Evolutionary conservation across 768 basidiomycete species (phyloP).

Genomic region (Macrolepiota albuminosa): DNA sequence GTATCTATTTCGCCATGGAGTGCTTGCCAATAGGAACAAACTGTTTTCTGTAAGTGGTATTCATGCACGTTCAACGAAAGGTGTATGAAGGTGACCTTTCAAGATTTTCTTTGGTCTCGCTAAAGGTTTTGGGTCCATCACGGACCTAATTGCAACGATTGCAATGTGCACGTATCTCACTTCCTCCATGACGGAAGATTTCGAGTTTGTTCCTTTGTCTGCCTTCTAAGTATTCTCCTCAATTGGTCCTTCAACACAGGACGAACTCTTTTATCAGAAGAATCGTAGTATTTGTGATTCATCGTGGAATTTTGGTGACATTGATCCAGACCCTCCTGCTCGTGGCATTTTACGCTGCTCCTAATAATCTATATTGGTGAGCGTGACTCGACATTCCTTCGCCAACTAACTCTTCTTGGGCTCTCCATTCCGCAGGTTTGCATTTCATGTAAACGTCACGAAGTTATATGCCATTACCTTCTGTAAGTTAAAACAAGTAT

Average conservation of each 20-base stretch:
- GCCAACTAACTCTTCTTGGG: not conserved
- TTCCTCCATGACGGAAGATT: conserved; percentile 31
- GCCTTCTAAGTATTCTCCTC: not conserved
- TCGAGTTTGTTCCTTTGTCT: conserved; percentile 21
- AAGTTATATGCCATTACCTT: conserved; percentile 46
- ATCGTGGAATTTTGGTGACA: conserved; percentile 40
- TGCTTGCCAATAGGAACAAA: conserved; percentile 25
- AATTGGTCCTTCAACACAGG: conserved; percentile 17
- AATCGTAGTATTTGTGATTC: conserved; percentile 34
- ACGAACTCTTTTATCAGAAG: conserved; percentile 33
- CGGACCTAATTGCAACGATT: conserved; percentile 39
- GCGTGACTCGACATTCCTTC: not conserved
- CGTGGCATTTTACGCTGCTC: conserved; percentile 34
- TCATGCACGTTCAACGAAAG: not conserved
- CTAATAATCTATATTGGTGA: conserved; percentile 35
- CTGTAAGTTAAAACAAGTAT: conserved; percentile 27
- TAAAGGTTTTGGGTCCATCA: conserved; percentile 38
- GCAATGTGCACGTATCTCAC: conserved; percentile 38
- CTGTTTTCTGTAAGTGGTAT: conserved; percentile 25
- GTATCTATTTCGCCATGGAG: conserved; percentile 31
- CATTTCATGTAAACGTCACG: conserved; percentile 44
- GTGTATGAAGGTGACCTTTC: not conserved
- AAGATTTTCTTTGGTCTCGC: conserved; percentile 40
- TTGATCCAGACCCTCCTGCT: conserved; percentile 35
- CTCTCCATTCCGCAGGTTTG: conserved; percentile 26